phyloP scores from a whole-genome alignment of 2,329 filamentous ascomycete genomes.

The Delphinella strobiligena region DNA sequence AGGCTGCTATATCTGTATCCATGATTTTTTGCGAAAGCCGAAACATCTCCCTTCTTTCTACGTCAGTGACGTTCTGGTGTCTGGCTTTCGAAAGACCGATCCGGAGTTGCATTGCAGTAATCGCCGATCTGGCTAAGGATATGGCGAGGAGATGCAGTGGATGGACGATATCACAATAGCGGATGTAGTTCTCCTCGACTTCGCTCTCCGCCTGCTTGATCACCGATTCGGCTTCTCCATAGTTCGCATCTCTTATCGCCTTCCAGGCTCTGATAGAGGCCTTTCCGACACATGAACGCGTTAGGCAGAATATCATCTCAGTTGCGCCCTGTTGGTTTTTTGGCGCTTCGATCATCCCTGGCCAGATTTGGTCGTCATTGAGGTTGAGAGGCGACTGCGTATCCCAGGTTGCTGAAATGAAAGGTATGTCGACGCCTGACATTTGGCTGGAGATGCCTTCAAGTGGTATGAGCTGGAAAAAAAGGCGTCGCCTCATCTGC shows the following conservation, averaged over 20 bases:
- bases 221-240: conserved; percentile 13
- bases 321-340: conserved; percentile 39
- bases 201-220: conserved; percentile 30
- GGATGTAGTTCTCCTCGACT: conserved; percentile 31
- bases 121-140: conserved; percentile 31
- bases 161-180: conserved; percentile 32
- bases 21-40: conserved; percentile 28
- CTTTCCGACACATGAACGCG: conserved; percentile 29
- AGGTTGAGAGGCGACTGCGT: conserved; percentile 23
- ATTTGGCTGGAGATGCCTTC: conserved; percentile 29
- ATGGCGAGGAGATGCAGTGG: conserved; percentile 33
- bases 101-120: conserved; percentile 31
- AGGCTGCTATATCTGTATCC: conserved; percentile 28
- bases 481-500: conserved; percentile 49
- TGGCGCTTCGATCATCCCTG: conserved; percentile 36
- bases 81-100: conserved; percentile 33
- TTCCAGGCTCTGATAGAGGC: conserved; percentile 21
- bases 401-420: conserved; percentile 15
- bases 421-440: conserved; percentile 12
- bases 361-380: conserved; percentile 23
- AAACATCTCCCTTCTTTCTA: conserved; percentile 29
- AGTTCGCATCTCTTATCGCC: conserved; percentile 12
- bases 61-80: conserved; percentile 17
- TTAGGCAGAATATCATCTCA: conserved; percentile 37
- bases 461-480: conserved; percentile 52